Evolutionary conservation across 1,139 yeast genomes (phyloP).

Genomic region (Hansenula lynferdii): DNA sequence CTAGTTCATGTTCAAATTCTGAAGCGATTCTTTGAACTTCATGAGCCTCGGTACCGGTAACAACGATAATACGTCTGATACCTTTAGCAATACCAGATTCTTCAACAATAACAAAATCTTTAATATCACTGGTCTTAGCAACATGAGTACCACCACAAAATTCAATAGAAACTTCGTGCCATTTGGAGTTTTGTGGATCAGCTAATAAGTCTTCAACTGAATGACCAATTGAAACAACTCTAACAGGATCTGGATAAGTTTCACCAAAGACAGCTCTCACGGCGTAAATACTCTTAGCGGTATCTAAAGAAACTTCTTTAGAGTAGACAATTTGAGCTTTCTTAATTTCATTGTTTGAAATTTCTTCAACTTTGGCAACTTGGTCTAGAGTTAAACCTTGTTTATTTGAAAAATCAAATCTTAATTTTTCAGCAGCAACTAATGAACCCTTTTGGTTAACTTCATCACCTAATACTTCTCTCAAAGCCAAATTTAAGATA

Average conservation of each 20-base stretch:
- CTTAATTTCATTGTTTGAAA: conserved; percentile 68
- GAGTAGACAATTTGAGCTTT: conserved; percentile 70
- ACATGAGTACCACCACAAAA: conserved; percentile 99
- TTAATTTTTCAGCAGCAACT: conserved; percentile 90
- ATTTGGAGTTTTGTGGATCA: conserved; percentile 64
- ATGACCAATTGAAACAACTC: conserved; percentile 94
- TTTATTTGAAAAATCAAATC: conserved; percentile 95
- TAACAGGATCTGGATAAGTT: conserved; percentile 97
- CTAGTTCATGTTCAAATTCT: conserved; percentile 61
- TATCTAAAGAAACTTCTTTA: conserved; percentile 70
- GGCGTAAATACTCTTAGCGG: conserved; percentile 73
- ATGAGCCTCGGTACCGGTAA: conserved; percentile 86
- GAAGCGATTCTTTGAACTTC: conserved; percentile 81
- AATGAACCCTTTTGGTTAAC: conserved; percentile 96
- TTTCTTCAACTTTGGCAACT: conserved; percentile 66
- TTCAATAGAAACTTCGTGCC: conserved; percentile 81
- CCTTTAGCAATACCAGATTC: conserved; percentile 99
- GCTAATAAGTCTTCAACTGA: conserved; percentile 77
- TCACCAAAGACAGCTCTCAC: conserved; percentile 98
- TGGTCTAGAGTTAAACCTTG: conserved; percentile 70
- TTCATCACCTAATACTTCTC: conserved; percentile 80
- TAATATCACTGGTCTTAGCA: conserved; percentile 86
- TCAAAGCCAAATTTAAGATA: conserved; percentile 81
- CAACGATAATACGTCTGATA: conserved; percentile 95
- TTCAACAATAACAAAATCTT: conserved; percentile 83